Evolutionary conservation across 495 filamentous ascomycete species (phyloP), one percentile per base, ranked within the genome.

Genomic region (Talaromyces nanjingensis): DNA sequence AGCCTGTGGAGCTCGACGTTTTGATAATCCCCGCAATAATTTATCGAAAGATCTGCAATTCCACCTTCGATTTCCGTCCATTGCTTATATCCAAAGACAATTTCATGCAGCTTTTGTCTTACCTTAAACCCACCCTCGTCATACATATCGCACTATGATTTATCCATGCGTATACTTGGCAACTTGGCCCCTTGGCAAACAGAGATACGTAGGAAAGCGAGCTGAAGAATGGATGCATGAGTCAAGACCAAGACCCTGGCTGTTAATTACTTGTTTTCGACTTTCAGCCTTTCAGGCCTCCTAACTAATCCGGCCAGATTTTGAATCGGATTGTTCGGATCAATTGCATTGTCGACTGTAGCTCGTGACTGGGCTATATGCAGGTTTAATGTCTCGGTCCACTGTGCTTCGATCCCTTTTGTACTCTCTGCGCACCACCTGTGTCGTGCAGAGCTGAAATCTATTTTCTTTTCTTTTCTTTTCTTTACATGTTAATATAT

Each of bases 91-190:
- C 52, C 53, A 3, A 25, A 56, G 53, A 12, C 53, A 27, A 56
- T 27, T 24, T 56, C 22, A 59, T 3, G 33, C 29, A 6, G 16
- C 14, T 24, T 14, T 59, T 39, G 57, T 59, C 57, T 59, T 27
- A 56, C 52, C 22, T 22, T 55, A 55, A 16, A 55, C 52, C 52
- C 52, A 55, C 22, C 29, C 53, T 56, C 53, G 53, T 56, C 53
- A 25, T 56, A 29, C 53, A 1, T 56, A 56, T 29, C 45, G n/a
- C 18, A 45, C 3, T 34, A 18, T 59, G 55, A 16, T 59, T 59
- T 37, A 25, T 20, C 20, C 18, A 18, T 39, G 29, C 31, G 27
- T 9, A 42, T 42, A 42, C 57, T 59, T 37, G 53, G 53, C 52
- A 54, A 25, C 18, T 12, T 56, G 53, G 53, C 52, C 27, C 14